These are phyloP conservation scores for Neofusicoccum kwambonambiense DNA, from an alignment of 2,329 filamentous ascomycete species.

Conservation along the genomic window DNA sequence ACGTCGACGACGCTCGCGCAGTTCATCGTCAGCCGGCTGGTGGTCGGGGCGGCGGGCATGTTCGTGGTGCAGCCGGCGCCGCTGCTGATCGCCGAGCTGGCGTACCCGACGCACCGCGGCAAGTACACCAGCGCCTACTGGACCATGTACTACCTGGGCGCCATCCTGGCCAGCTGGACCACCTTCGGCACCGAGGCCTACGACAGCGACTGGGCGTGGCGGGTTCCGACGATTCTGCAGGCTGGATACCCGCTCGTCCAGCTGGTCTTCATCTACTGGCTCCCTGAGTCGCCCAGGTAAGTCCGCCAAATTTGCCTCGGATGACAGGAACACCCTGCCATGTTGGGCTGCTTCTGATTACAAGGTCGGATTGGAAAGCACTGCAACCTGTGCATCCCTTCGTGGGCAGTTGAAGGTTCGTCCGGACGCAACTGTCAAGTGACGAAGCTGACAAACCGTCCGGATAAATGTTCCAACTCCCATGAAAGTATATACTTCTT, in stretches of 20 bases:
- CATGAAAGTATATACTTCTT: too few relatives aligned
- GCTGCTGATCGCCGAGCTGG: slow-evolving; percentile 31
- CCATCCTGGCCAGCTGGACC: slow-evolving; percentile 48
- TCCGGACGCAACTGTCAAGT: too few relatives aligned
- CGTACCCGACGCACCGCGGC: slow-evolving; percentile 31
- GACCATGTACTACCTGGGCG: slow-evolving; percentile 30
- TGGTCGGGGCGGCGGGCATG: slow-evolving; percentile 23
- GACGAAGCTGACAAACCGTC: too few relatives aligned
- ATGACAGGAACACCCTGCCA: too few relatives aligned
- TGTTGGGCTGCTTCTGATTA: too few relatives aligned
- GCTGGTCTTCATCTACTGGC: slow-evolving; percentile 37
- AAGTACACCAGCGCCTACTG: slow-evolving; percentile 27
- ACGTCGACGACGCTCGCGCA: slow-evolving; percentile 14
- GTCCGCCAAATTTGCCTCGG: too few relatives aligned
- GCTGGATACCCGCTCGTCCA: slow-evolving; percentile 47
- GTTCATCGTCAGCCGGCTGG: slow-evolving; percentile 21
- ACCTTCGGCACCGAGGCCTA: slow-evolving; percentile 47
- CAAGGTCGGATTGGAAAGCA: too few relatives aligned
- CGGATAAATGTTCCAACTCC: too few relatives aligned
- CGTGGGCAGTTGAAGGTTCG: too few relatives aligned
- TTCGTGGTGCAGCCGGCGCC: slow-evolving; percentile 28
- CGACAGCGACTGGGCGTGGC: slow-evolving; percentile 47
- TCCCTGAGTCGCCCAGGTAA: slow-evolving; percentile 62
- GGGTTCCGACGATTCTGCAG: slow-evolving; percentile 55
- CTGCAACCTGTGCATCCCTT: too few relatives aligned